Conservation (phyloP, 2,329 filamentous ascomycete species). For the Thielaviopsis musarum region DNA sequence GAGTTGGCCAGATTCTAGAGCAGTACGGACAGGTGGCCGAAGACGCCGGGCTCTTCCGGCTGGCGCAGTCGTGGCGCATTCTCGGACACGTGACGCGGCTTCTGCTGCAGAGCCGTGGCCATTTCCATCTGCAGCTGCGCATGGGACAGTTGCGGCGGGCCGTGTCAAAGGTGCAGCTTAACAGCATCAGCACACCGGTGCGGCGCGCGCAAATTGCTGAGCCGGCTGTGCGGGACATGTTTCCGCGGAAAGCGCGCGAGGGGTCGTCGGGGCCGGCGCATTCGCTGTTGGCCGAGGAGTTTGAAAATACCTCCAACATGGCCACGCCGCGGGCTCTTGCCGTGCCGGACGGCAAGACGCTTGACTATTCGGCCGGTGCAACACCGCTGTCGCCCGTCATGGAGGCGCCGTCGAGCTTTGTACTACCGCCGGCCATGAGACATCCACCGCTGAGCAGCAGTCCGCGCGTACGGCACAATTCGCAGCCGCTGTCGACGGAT, state of each 20-base stretch:
- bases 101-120: slow-evolving; percentile 35
- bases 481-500: slow-evolving; percentile 31
- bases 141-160: background rate
- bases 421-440: slow-evolving; percentile 30
- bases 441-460: slow-evolving; percentile 20
- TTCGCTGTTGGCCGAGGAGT: slow-evolving; percentile 36
- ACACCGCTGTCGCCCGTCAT: slow-evolving; percentile 30
- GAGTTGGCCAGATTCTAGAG: slow-evolving; percentile 36
- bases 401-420: slow-evolving; percentile 31
- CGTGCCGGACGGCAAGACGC: slow-evolving; percentile 22
- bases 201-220: background rate
- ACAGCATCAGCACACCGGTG: background rate
- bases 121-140: slow-evolving; percentile 38
- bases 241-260: background rate
- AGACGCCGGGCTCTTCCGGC: slow-evolving; percentile 35
- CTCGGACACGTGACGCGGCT: slow-evolving; percentile 38
- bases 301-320: slow-evolving; percentile 46
- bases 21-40: slow-evolving; percentile 42
- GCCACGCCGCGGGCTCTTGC: slow-evolving; percentile 42
- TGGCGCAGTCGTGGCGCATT: slow-evolving; percentile 49
- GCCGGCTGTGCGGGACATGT: background rate
- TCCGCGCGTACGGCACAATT: slow-evolving; percentile 31
- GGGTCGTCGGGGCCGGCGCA: slow-evolving; percentile 17
- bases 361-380: slow-evolving; percentile 15
- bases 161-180: slow-evolving; percentile 9